Conservation (phyloP, 177 flowering plant genomes). For the Vitis hybrid region DNA sequence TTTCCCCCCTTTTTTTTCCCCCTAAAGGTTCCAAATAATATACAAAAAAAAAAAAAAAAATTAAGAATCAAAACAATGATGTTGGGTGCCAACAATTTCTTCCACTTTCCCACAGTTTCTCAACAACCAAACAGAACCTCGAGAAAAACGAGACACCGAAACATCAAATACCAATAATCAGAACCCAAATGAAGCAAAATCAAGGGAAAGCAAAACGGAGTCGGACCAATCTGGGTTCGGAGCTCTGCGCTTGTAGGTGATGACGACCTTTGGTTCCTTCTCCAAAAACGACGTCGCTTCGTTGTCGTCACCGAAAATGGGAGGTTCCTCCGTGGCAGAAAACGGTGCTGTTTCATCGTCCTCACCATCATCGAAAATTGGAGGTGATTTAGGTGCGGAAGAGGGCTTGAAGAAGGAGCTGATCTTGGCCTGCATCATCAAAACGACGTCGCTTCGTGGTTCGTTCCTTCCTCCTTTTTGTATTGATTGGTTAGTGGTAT, state of each 20-base stretch:
- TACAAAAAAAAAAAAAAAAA: no score
- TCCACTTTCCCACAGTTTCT: no score
- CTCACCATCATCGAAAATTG: not conserved
- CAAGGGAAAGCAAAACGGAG: not conserved
- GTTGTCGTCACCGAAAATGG: slow-evolving; percentile 6
- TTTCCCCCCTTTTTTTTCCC: no score
- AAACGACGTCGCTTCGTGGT: no score
- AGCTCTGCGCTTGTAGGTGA: slow-evolving; percentile 52
- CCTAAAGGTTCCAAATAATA: no score
- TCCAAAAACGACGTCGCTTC: slow-evolving; percentile 17
- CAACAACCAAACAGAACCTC: no score
- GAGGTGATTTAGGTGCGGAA: slow-evolving; percentile 12
- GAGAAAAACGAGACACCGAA: no score
- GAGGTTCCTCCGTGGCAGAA: slow-evolving; percentile 1
- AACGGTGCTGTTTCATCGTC: not conserved
- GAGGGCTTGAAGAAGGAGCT: slow-evolving; percentile 54
- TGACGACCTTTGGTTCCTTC: slow-evolving; percentile 26
- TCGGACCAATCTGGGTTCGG: slow-evolving; percentile 28
- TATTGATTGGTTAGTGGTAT: no score
- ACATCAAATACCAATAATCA: not conserved
- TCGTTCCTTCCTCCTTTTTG: no score
- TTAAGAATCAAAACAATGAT: no score
- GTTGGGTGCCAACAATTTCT: no score
- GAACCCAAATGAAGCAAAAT: not conserved
- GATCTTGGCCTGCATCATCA: slow-evolving; percentile 57